Evolutionary conservation across 768 basidiomycete genomes (phyloP).

Genomic region (Jaapia argillacea): DNA sequence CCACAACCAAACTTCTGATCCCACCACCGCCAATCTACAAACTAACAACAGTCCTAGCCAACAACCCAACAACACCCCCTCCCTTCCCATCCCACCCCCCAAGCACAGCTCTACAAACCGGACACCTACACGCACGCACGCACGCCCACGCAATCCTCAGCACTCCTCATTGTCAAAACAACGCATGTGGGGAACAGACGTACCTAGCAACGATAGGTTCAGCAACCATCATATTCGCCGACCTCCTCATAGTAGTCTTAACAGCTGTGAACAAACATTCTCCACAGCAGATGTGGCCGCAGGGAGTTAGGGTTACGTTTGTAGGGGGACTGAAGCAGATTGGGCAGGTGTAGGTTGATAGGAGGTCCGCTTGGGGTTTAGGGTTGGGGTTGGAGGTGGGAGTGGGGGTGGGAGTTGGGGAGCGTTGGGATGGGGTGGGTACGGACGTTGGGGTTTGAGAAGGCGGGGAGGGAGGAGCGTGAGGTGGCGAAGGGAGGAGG

Average conservation of each 20-base stretch:
- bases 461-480: background rate
- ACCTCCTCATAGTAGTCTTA: slow-evolving; percentile 8
- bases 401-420: background rate
- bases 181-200: too few relatives aligned
- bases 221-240: background rate
- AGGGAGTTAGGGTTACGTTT: slow-evolving; percentile 17
- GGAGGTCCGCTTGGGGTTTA: slow-evolving; percentile 2
- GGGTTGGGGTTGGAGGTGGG: background rate
- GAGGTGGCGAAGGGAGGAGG: too few relatives aligned
- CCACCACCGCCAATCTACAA: too few relatives aligned
- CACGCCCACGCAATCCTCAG: too few relatives aligned
- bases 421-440: background rate
- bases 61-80: slow-evolving; percentile 15
- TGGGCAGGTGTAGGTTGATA: slow-evolving; percentile 15
- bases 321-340: slow-evolving; percentile 20
- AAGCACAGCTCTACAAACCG: slow-evolving; percentile 17
- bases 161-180: too few relatives aligned
- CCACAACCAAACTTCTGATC: too few relatives aligned
- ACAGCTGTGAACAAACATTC: slow-evolving; percentile 17
- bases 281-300: slow-evolving; percentile 21
- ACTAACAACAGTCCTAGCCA: slow-evolving; percentile 2
- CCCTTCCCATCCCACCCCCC: slow-evolving; percentile 19
- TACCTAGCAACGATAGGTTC: too few relatives aligned
- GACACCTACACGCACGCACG: too few relatives aligned
- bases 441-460: background rate